A percentile compares a stretch with the other conserved stretches of the same genome.
Conservation (phyloP, 169 alveolate genomes). For the Eimeria maxima region DNA sequence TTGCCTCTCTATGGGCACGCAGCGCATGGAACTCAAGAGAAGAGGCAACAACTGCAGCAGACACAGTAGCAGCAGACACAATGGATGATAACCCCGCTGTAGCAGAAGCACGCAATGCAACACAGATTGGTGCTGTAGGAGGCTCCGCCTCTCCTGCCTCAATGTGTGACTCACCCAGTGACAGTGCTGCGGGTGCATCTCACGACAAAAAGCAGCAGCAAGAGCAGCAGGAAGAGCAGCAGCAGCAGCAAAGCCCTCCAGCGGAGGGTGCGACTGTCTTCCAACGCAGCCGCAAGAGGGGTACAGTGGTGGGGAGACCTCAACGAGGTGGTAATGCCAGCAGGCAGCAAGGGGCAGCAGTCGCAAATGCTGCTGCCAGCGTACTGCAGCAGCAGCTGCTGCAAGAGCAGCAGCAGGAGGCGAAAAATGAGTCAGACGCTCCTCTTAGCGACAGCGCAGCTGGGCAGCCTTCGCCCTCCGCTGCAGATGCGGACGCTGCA, state of each 20-base stretch:
- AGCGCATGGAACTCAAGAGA: background rate
- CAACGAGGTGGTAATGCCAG: background rate
- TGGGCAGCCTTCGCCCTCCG: background rate
- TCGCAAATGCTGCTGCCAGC: background rate
- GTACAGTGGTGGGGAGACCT: slow-evolving; percentile 13
- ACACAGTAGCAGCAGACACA: background rate
- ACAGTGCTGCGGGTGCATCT: background rate
- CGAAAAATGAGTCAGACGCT: background rate
- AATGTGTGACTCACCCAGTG: background rate
- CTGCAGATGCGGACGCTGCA: background rate
- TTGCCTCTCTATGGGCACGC: slow-evolving; percentile 34
- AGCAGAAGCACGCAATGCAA: background rate
- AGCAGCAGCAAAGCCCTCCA: background rate
- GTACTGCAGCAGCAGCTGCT: background rate
- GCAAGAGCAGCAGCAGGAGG: background rate
- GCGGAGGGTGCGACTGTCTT: background rate
- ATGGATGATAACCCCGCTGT: background rate
- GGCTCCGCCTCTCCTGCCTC: background rate
- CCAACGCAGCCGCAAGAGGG: slow-evolving; percentile 50
- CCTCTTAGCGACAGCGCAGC: background rate
- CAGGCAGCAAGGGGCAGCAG: background rate
- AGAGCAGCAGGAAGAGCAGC: background rate
- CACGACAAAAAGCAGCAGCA: slow-evolving; percentile 17
- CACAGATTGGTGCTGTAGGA: background rate
- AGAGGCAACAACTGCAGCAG: background rate